Percentiles rank a stretch among this genome's conserved stretches.
phyloP scores from a whole-genome alignment of 2,329 filamentous ascomycete genomes.

The Penicillium sp. region DNA sequence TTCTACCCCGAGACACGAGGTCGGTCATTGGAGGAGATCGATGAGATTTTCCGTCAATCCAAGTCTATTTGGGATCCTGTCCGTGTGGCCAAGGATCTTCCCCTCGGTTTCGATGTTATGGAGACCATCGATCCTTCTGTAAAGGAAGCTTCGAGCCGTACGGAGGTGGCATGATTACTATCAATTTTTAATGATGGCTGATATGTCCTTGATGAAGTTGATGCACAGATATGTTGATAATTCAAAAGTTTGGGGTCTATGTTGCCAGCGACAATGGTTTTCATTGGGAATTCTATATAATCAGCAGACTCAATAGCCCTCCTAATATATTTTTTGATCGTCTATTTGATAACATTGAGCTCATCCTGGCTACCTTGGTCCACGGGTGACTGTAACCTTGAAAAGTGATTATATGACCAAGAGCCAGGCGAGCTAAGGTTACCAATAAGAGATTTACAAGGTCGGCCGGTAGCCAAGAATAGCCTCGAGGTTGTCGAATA shows the following conservation, averaged over 20 bases:
- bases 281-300: too few relatives aligned
- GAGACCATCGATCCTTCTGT: not conserved
- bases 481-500: too few relatives aligned
- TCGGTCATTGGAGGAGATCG: constrained; percentile 15
- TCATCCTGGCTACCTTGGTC: too few relatives aligned
- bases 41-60: constrained; percentile 9
- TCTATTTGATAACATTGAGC: not conserved
- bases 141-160: not conserved
- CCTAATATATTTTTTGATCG: not conserved
- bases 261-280: not conserved
- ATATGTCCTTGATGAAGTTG: not conserved
- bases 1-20: constrained; percentile 19
- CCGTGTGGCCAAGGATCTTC: constrained; percentile 5
- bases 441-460: too few relatives aligned
- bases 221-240: not conserved
- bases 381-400: too few relatives aligned
- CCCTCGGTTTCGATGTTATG: constrained; percentile 1
- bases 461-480: too few relatives aligned
- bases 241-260: not conserved
- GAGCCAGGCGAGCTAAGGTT: too few relatives aligned
- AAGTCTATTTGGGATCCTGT: constrained; percentile 10
- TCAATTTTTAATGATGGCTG: not conserved
- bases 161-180: not conserved
- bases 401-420: too few relatives aligned
- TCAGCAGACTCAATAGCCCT: not conserved